phyloP scores from a whole-genome alignment of 75 land plant genomes.

The Pinus albicaulis region DNA sequence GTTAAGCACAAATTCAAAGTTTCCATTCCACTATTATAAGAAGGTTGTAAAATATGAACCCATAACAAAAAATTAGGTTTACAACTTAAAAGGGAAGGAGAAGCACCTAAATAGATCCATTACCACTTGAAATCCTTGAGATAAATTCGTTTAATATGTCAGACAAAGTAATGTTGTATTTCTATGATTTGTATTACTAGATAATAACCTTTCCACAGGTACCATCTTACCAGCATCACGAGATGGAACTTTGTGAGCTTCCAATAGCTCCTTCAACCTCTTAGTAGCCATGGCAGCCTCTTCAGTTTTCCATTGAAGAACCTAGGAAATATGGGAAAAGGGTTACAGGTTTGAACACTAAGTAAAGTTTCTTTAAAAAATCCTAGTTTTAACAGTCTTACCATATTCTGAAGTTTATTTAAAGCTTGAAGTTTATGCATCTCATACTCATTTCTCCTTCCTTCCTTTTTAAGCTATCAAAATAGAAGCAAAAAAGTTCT shows the following conservation, averaged over 20 bases:
- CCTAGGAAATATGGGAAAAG: slow-evolving; percentile 31
- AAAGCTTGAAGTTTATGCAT: slow-evolving; percentile 96
- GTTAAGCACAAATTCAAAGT: no score
- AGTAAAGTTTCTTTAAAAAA: background rate
- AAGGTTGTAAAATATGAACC: background rate
- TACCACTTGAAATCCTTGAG: background rate
- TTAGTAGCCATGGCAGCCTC: slow-evolving; percentile 90
- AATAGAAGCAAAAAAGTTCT: background rate
- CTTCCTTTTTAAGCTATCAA: slow-evolving; percentile 93
- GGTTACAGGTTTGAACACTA: background rate
- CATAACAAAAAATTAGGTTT: background rate
- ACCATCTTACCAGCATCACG: slow-evolving; percentile 37
- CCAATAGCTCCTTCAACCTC: slow-evolving; percentile 85
- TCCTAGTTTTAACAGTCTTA: slow-evolving; percentile 9
- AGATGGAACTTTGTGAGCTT: slow-evolving; percentile 60
- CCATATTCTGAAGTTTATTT: slow-evolving; percentile 95
- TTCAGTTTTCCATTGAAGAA: slow-evolving; percentile 95
- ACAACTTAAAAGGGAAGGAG: background rate
- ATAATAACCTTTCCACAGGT: background rate
- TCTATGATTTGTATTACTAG: background rate
- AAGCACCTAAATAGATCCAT: slow-evolving; percentile 7
- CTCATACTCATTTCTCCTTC: slow-evolving; percentile 93
- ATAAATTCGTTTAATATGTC: background rate
- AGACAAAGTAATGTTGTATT: background rate
- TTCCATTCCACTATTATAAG: background rate